Conservation (phyloP, 2,329 filamentous ascomycete genomes). For the Thelonectria discophora region DNA sequence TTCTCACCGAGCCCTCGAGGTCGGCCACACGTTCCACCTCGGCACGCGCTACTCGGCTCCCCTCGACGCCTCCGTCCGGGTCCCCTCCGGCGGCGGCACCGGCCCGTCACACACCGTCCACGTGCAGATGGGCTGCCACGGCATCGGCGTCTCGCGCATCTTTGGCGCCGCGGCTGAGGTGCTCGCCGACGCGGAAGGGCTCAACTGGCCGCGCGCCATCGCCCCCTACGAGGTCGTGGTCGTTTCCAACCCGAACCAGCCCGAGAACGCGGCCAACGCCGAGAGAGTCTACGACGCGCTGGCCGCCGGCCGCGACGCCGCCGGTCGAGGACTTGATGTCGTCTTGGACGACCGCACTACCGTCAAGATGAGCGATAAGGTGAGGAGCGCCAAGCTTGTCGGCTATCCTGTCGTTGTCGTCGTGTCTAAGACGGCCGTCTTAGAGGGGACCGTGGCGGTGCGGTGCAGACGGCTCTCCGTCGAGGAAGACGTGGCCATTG, state of each 20-base stretch:
- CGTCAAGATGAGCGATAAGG: conserved; percentile 87
- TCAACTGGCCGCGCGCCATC: conserved; percentile 89
- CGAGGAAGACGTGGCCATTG: conserved; percentile 67
- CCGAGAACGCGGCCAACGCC: conserved; percentile 57
- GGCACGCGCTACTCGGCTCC: conserved; percentile 87
- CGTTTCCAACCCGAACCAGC: conserved; percentile 55
- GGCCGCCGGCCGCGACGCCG: conserved; percentile 33
- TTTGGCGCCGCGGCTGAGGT: conserved; percentile 86
- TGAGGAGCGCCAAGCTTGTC: conserved; percentile 87
- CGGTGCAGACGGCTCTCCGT: conserved; percentile 76
- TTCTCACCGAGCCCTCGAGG: conserved; percentile 80
- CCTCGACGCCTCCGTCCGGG: conserved; percentile 69
- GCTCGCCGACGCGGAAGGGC: conserved; percentile 73
- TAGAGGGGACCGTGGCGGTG: conserved; percentile 72
- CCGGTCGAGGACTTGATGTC: conserved; percentile 61
- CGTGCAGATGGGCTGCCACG: conserved; percentile 95
- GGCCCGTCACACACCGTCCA: conserved; percentile 52
- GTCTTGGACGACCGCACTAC: conserved; percentile 81
- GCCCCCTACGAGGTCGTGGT: conserved; percentile 84
- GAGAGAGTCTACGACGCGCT: conserved; percentile 72
- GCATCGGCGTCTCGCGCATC: conserved; percentile 91
- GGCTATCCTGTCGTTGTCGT: conserved; percentile 88
- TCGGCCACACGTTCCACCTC: conserved; percentile 95
- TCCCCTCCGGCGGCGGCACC: conserved; percentile 37
- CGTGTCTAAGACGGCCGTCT: conserved; percentile 72